Percentiles rank a stretch among this genome's conserved stretches.
These are phyloP conservation scores for Coniochaeta prunicola DNA, from an alignment of 2,329 filamentous ascomycete species.

Conservation along the genomic window DNA sequence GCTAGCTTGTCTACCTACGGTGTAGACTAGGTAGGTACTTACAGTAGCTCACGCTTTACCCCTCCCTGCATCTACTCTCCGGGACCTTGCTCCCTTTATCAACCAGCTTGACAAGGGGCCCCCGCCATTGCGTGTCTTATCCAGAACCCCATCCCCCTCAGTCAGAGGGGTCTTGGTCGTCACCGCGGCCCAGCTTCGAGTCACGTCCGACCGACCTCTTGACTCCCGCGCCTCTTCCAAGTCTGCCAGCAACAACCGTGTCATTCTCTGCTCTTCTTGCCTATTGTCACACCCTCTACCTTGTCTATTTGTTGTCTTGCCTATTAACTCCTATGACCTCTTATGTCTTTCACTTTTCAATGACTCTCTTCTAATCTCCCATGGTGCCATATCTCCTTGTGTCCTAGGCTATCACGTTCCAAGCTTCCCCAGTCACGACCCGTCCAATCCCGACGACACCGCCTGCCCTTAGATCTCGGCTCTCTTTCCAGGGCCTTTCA, in stretches of 20 bases:
- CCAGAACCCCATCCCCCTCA: not conserved
- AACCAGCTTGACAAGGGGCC: not conserved
- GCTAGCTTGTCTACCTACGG: not conserved
- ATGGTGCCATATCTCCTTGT: not conserved
- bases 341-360: not conserved
- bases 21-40: not conserved
- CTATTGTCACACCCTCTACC: not conserved
- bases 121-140: constrained; percentile 1
- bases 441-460: not conserved
- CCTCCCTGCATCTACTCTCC: not conserved
- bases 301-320: not conserved
- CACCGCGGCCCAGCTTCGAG: not conserved
- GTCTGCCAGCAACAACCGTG: not conserved
- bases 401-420: not conserved
- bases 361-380: not conserved
- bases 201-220: not conserved
- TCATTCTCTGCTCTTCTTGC: not conserved
- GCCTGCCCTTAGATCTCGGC: not conserved
- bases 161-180: not conserved
- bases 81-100: not conserved
- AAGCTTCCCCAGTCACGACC: not conserved
- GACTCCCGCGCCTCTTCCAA: not conserved
- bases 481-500: not conserved
- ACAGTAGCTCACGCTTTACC: not conserved
- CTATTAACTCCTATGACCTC: not conserved